Evolutionary conservation across 2,329 filamentous ascomycete species (phyloP), one percentile per base, ranked within the genome.

Genomic region (Hypoxylon sp.): DNA sequence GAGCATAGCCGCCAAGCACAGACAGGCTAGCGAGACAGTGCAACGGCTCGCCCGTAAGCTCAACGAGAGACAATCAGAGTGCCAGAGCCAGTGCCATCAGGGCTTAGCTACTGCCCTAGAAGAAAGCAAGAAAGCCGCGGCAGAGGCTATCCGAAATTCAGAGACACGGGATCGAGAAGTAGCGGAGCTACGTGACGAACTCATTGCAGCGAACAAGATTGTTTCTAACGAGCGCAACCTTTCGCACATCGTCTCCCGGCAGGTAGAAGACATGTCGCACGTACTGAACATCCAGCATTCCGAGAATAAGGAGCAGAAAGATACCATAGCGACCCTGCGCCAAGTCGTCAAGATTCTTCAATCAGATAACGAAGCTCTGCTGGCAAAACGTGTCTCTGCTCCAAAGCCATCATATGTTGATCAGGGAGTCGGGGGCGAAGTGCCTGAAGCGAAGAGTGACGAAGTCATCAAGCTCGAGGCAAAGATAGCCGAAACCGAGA

Each of bases 201-300:
- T 70, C 10, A 34, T 53, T 5, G 21, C 11, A 1, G 49, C 58
- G 4, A 23, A 50, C 1, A 46, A 45, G 4, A 30, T 13, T 0
- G 13, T 61, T 3, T 21, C 9, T 3, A 53, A 62, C 3, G 60
- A 69, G 56, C 52, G 60, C 13, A 43, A 25, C 2, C 19, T 67
- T n/a, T 56, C 60, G 2, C 60, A 50, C 1, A 6, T 58, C 2
- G 7, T 70, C 10, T 52, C 63, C 3, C 17, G 43, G 14, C 60
- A 70, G 38, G 49, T 46, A 2, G 60, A 67, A 13, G 43, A 21
- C 3, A 43, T 65, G 17, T 9, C 60, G 9, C 32, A 6, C 1
- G 13, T 70, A 4, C 1, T 64, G 1, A 17, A 32, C 14, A 17
- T 62, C 2, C 67, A 70, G 13, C 67, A 70, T 25, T 9, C 5